A percentile compares a stretch with the other conserved stretches of the same genome.
These are phyloP conservation scores for Gremmenia infestans DNA, from an alignment of 2,329 filamentous ascomycete genomes.

Conservation along the genomic window DNA sequence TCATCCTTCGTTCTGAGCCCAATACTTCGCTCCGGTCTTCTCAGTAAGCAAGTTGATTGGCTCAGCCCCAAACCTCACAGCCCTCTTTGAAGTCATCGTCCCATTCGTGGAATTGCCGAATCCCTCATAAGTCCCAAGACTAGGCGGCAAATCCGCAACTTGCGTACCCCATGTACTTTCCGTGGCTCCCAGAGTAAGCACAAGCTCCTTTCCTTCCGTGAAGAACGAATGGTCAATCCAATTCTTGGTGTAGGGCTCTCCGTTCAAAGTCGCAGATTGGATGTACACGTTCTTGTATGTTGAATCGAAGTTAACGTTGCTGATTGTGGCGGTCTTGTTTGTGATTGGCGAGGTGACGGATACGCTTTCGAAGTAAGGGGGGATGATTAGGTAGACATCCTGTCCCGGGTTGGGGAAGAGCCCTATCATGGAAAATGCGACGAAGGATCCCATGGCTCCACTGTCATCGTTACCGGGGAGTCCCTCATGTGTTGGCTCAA, in stretches of 20 bases:
- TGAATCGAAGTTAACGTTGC: conserved; percentile 57
- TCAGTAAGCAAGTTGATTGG: conserved; percentile 1
- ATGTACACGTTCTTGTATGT: conserved; percentile 54
- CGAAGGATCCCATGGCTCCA: conserved; percentile 51
- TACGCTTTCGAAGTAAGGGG: conserved; percentile 59
- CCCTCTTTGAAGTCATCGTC: conserved; percentile 12
- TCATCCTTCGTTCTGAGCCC: conserved; percentile 15
- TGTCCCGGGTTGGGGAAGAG: conserved; percentile 66
- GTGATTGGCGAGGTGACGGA: conserved; percentile 52
- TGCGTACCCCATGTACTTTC: conserved; percentile 62
- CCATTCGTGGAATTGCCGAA: conserved; percentile 18
- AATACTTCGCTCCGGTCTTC: conserved; percentile 22
- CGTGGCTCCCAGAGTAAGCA: conserved; percentile 52
- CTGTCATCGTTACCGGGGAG: conserved; percentile 67
- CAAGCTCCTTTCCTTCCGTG: conserved; percentile 56
- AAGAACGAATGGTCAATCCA: conserved; percentile 68
- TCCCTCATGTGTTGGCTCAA: conserved; percentile 52
- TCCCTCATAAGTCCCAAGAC: conserved; percentile 31
- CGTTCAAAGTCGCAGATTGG: conserved; percentile 58
- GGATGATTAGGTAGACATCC: conserved; percentile 63
- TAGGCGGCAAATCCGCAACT: conserved; percentile 57
- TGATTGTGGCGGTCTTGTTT: conserved; percentile 53
- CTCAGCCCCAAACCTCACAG: conserved; percentile 13
- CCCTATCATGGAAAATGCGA: conserved; percentile 22
- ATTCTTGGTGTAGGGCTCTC: conserved; percentile 53